Percentiles rank a stretch among this genome's conserved stretches.
phyloP scores from a whole-genome alignment of 768 basidiomycete genomes.

The Suillus discolor region DNA sequence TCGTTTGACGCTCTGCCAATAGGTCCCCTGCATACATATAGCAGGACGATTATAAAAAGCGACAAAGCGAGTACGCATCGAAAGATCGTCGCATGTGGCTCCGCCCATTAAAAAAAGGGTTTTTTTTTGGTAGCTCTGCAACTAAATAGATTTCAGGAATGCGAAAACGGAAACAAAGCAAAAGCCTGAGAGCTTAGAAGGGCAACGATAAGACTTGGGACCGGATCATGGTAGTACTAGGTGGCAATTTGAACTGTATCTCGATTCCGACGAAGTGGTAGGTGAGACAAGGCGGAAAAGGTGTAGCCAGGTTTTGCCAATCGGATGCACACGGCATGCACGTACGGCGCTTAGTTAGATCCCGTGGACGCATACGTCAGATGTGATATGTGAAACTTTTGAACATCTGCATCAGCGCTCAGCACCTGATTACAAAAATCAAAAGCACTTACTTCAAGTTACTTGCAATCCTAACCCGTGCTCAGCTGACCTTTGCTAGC shows the following conservation, averaged over 20 bases:
- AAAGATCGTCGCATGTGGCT: not conserved
- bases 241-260: not conserved
- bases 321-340: not conserved
- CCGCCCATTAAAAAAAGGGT: not conserved
- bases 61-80: too few relatives aligned
- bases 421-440: not conserved
- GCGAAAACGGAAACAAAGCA: not conserved
- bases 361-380: not conserved
- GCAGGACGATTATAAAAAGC: not conserved
- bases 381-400: not conserved
- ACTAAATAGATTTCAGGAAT: not conserved
- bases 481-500: constrained; percentile 51
- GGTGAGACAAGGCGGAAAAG: not conserved
- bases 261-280: not conserved
- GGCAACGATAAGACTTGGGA: not conserved
- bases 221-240: not conserved
- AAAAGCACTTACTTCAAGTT: not conserved
- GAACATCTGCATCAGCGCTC: not conserved
- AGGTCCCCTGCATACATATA: not conserved
- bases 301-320: not conserved
- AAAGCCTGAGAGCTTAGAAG: not conserved
- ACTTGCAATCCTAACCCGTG: constrained; percentile 11
- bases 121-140: not conserved
- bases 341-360: not conserved
- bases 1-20: not conserved